Evolutionary conservation across 768 basidiomycete genomes (phyloP), one percentile per base, ranked within the genome.

Genomic region (Leucocoprinus birnbaumii): DNA sequence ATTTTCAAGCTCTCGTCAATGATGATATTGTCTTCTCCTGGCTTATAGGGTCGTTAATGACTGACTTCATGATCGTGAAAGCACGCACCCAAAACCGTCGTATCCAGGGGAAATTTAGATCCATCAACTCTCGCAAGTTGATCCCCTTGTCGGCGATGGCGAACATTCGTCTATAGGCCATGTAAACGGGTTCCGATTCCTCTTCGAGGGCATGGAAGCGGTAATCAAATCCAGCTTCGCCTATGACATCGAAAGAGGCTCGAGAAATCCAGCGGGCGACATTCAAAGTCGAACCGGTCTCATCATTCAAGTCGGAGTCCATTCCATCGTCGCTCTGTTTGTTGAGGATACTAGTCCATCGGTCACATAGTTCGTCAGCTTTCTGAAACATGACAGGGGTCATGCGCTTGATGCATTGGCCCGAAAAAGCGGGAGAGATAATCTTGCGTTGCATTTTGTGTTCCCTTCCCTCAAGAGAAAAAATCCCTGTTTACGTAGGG

Each of bases 181-280:
- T 49, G 56, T 81, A 80, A 16, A 80, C 70, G 52, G 71, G 68
- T 55, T 80, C 78, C 0, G 75, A 71, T 61, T 82, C 80, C 48
- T 77, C 73, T 46, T 75, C 66, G 2, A 84, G 61, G 2, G 80
- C 70, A 40, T 75, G 68, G 63, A 84, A 84, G 27, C 74, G 66
- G 56, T 82, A 80, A 57, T 79, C 73, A 35, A 84, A 79, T 4
- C 78, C 79, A 4, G 84, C 77, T 8, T 84, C 68, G 9, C 84
- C 85, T 46, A 87, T 83, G 10, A 84, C 74, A 59, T 87, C 85
- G 53, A 87, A 80, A 1, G 84, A 79, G 0, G 80, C 77, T 24
- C 84, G 78, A 11, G 80, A 80, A n/a, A 84, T 63, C 80, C 82
- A 86, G 53, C 78, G 76, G 21, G 75, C 68, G 19, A 84, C 71